These are phyloP conservation scores for Cystoderma amianthinum DNA, from an alignment of 768 basidiomycete species.

Conservation along the genomic window DNA sequence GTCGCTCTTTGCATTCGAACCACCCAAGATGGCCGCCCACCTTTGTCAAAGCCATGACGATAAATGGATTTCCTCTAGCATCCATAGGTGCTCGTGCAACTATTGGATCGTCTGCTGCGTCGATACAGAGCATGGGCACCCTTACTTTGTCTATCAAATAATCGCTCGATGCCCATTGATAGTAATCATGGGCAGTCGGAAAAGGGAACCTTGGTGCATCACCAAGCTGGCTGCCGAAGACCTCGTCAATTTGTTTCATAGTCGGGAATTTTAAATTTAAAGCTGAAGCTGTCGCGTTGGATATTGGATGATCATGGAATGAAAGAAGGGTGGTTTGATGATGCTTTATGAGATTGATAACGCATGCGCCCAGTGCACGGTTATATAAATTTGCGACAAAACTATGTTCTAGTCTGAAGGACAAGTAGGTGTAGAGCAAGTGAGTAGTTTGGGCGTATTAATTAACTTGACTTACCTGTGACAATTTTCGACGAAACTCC, in stretches of 20 bases:
- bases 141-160: constrained; percentile 36
- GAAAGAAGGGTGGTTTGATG: constrained; percentile 29
- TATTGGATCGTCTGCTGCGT: constrained; percentile 59
- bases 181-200: constrained; percentile 16
- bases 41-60: constrained; percentile 39
- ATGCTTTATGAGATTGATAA: constrained; percentile 35
- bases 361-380: constrained; percentile 53
- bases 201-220: constrained; percentile 28
- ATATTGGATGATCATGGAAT: constrained; percentile 30
- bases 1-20: constrained; percentile 27
- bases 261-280: constrained; percentile 27
- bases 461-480: constrained; percentile 21
- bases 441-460: no score
- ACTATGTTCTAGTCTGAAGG: background rate
- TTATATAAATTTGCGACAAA: constrained; percentile 36
- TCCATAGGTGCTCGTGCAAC: constrained; percentile 39
- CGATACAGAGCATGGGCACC: constrained; percentile 55
- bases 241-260: constrained; percentile 38
- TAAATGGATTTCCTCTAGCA: constrained; percentile 30
- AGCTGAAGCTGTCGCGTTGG: constrained; percentile 25
- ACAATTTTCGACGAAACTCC: constrained; percentile 25
- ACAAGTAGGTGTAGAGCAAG: no score
- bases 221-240: constrained; percentile 39
- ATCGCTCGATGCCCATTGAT: constrained; percentile 37
- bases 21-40: constrained; percentile 63